Evolutionary conservation across 1,284 basidiomycete species (phyloP), one percentile per base, ranked within the genome.

Genomic region (Sparassis latifolia): DNA sequence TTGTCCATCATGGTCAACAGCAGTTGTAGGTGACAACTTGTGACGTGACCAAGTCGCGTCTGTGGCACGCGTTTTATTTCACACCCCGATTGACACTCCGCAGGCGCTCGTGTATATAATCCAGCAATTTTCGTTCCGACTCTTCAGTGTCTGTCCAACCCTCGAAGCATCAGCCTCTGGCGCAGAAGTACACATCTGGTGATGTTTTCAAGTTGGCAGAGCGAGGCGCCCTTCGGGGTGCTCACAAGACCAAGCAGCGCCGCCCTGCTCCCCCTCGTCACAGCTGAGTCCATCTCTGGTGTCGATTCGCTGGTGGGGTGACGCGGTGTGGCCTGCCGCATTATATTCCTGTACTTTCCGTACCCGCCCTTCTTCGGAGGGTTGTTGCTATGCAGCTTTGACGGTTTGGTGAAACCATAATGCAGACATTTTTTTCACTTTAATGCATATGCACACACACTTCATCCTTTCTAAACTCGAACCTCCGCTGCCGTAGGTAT

Each of bases 401-500:
- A 86, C 80, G 80, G 84, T 79, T 67, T 76, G 79, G 81, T 79
- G 60, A 84, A 84, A 86, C 84, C 84, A 86, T 86, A 79, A 78
- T 71, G 77, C 70, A 74, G 62, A 85, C 84, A 86, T 49, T n/a
- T 35, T 41, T 48, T 48, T 45, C 33, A 12, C 39, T 10, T 45
- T 48, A 45, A 30, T 2, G 10, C 20, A 2, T 43, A 29, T 33
- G 40, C 51, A 49, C 27, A 42, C 27, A 28, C 29, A 12, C 30
- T 44, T 31, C 32, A 41, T 39, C 40, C 29, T 12, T 42, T 20
- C n/a, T 42, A 42, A 42, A 7, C 39, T 20, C 28, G 28, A n/a
- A 41, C 39, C 39, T 28, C 20, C 20, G 20, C 20, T 20, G 20
- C 20, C 20, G 20, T 20, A 20, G 20, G 20, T 20, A 20, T 20